Evolutionary conservation across 176 grass and related monocot species (phyloP).

Genomic region (Musa beccarii): DNA sequence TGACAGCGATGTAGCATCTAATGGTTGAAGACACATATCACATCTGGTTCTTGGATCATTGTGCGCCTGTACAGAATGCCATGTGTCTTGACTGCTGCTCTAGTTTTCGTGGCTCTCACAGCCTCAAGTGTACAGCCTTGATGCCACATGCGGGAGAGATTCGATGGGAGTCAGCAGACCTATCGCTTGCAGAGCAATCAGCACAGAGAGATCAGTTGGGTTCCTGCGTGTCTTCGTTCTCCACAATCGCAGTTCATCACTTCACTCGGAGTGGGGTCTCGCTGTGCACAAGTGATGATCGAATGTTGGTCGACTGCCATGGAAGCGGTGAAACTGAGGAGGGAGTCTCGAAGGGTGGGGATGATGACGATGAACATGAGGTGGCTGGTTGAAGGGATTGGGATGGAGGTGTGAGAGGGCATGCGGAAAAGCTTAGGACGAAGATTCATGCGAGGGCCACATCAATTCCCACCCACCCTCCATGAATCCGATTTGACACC

Average conservation of each 20-base stretch:
- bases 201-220: not conserved
- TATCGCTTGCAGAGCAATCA: not conserved
- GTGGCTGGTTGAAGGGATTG: not conserved
- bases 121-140: not conserved
- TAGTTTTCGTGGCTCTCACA: not conserved
- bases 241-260: not conserved
- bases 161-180: too few species aligned
- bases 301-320: not conserved
- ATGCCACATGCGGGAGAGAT: not conserved
- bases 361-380: not conserved
- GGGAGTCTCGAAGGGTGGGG: not conserved
- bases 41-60: not conserved
- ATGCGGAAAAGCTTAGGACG: not conserved
- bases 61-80: not conserved
- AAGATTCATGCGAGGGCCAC: conserved; percentile 8
- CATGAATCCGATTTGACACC: conserved; percentile 9
- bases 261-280: not conserved
- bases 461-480: conserved; percentile 11
- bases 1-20: not conserved
- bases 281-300: not conserved
- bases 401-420: not conserved
- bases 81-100: not conserved
- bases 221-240: not conserved
- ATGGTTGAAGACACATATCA: not conserved
- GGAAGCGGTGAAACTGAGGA: not conserved